Conservation (phyloP, 805 yeast species). For the Ogataea saltuana region DNA sequence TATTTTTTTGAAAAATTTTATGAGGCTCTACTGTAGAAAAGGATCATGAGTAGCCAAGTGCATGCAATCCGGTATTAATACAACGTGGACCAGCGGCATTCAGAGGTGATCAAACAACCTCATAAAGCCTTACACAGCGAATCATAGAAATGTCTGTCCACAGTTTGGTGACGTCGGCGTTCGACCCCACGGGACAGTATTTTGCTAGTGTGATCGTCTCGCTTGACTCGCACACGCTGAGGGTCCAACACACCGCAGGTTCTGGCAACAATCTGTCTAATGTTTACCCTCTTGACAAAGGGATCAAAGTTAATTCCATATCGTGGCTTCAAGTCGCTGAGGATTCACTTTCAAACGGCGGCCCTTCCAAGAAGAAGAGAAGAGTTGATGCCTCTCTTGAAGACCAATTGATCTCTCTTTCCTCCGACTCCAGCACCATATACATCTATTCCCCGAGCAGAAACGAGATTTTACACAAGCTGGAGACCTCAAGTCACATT, state of each 20-base stretch:
- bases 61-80: no score
- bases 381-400: constrained; percentile 33
- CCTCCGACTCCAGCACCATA: constrained; percentile 64
- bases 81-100: not conserved
- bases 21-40: no score
- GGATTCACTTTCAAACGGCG: constrained; percentile 11
- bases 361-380: constrained; percentile 31
- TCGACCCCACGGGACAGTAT: constrained; percentile 62
- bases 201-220: constrained; percentile 67
- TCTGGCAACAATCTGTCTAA: constrained; percentile 38
- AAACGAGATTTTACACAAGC: constrained; percentile 54
- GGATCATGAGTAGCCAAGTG: no score
- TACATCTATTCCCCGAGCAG: constrained; percentile 68
- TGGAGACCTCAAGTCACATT: constrained; percentile 32
- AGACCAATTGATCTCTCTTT: constrained; percentile 54
- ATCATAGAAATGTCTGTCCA: constrained; percentile 10
- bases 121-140: not conserved
- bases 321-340: constrained; percentile 47
- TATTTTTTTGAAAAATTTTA: no score
- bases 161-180: constrained; percentile 41
- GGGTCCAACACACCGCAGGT: constrained; percentile 53
- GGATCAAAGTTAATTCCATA: constrained; percentile 48
- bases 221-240: constrained; percentile 68
- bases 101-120: constrained; percentile 1
- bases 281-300: constrained; percentile 55